Percentiles rank a stretch among this genome's conserved stretches.
Conservation (phyloP, 441 rosid genomes). For the Adansonia rubrostipa region DNA sequence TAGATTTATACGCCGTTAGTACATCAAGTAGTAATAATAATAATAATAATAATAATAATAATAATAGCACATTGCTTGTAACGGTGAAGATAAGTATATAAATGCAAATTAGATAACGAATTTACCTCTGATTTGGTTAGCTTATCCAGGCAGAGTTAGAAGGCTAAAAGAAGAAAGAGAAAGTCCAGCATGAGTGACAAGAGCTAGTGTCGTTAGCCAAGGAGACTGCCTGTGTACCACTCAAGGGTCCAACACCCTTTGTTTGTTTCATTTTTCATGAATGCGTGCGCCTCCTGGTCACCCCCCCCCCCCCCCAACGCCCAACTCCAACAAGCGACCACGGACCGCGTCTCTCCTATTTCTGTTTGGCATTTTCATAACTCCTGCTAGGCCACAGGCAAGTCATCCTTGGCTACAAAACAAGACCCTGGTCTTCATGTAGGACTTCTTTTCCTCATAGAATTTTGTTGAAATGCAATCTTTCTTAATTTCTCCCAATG, state of each 20-base stretch:
- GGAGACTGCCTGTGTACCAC: conserved; percentile 49
- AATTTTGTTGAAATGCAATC: not conserved
- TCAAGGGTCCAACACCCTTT: not conserved
- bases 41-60: too few relatives aligned
- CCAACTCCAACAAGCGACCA: not conserved
- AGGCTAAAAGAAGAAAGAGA: conserved; percentile 23
- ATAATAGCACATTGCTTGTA: too few relatives aligned
- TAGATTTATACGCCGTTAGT: too few relatives aligned
- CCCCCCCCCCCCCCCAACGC: too few relatives aligned
- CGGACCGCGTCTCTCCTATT: not conserved
- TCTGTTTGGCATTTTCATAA: not conserved
- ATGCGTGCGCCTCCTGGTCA: not conserved
- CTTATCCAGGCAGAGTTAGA: too few relatives aligned
- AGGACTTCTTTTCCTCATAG: conserved; percentile 35
- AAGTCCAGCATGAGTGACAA: conserved; percentile 40
- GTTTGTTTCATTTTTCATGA: not conserved
- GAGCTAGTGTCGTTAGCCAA: conserved; percentile 51
- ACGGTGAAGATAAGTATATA: too few relatives aligned
- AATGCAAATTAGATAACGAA: too few relatives aligned
- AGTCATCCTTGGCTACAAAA: conserved; percentile 63
- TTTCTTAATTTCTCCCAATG: not conserved
- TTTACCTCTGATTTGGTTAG: too few relatives aligned
- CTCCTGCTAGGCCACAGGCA: conserved; percentile 41
- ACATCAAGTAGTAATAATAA: too few relatives aligned
- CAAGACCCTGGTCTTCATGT: conserved; percentile 44